A percentile compares a stretch with the other conserved stretches of the same genome.
Conservation (phyloP, 2,329 filamentous ascomycete genomes). For the Fusarium lateritium region DNA sequence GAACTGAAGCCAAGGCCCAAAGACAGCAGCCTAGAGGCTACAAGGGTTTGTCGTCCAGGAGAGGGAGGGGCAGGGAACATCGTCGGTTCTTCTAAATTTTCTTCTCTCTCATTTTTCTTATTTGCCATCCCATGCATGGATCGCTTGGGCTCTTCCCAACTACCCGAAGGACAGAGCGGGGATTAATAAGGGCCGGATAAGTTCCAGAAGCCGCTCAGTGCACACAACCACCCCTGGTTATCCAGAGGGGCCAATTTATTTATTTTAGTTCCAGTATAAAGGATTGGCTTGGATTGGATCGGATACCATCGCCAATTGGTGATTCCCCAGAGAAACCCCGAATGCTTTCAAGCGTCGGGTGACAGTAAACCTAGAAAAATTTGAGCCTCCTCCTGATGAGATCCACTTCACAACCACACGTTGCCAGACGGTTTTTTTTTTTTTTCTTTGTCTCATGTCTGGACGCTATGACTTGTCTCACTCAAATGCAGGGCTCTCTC, state of each 20-base stretch:
- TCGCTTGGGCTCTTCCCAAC: constrained; percentile 23
- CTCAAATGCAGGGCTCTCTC: constrained; percentile 25
- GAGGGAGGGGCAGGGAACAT: constrained; percentile 37
- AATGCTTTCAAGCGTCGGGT: constrained; percentile 2
- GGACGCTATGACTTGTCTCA: constrained; percentile 35
- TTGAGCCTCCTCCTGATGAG: constrained; percentile 33
- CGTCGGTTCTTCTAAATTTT: constrained; percentile 18
- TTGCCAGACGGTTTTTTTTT: constrained; percentile 18
- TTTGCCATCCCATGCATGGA: constrained; percentile 1
- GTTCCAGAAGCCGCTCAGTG: constrained; percentile 43
- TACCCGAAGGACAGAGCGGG: constrained; percentile 33
- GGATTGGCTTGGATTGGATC: constrained; percentile 15
- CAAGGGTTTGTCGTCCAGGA: constrained; percentile 23
- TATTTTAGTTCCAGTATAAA: constrained; percentile 2
- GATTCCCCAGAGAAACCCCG: constrained; percentile 10
- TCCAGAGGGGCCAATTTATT: constrained; percentile 7
- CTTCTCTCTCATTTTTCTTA: constrained; percentile 18
- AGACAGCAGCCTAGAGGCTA: constrained; percentile 15
- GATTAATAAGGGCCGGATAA: constrained; percentile 20
- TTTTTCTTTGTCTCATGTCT: not conserved
- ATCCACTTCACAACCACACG: constrained; percentile 27
- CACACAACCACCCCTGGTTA: constrained; percentile 24
- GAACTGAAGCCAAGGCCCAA: constrained; percentile 6
- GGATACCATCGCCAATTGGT: constrained; percentile 16
- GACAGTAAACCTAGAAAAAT: constrained; percentile 15